phyloP scores from a whole-genome alignment of 2,329 filamentous ascomycete genomes.

The Ascochyta fabae region DNA sequence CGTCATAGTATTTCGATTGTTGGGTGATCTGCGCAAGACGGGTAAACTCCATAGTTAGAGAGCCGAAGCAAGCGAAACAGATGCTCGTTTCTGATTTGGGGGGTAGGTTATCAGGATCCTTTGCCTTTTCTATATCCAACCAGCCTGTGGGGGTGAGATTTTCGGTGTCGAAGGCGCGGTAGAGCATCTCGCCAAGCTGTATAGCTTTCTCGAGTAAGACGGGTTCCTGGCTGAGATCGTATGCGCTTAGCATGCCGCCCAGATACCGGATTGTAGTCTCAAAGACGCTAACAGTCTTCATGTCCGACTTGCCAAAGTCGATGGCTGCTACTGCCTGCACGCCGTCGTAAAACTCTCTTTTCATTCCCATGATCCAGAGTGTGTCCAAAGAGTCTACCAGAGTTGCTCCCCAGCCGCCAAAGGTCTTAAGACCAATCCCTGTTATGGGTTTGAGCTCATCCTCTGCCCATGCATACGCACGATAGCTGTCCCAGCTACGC shows the following conservation, averaged over 20 bases:
- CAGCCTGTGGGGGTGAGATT: conserved; percentile 54
- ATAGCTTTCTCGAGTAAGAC: conserved; percentile 47
- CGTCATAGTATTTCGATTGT: conserved; percentile 47
- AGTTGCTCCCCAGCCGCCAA: conserved; percentile 58
- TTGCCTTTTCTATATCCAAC: conserved; percentile 49
- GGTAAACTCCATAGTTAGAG: conserved; percentile 52
- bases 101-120: conserved; percentile 26
- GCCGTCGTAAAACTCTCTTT: conserved; percentile 56
- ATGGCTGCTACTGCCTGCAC: conserved; percentile 54
- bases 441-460: conserved; percentile 56
- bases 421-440: conserved; percentile 48
- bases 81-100: conserved; percentile 50
- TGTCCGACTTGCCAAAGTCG: conserved; percentile 51
- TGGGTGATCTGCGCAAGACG: conserved; percentile 47
- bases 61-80: conserved; percentile 56
- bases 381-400: conserved; percentile 56
- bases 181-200: conserved; percentile 52
- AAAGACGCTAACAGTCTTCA: conserved; percentile 56
- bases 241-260: conserved; percentile 47
- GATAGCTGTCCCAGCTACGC: conserved; percentile 54
- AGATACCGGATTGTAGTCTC: conserved; percentile 57
- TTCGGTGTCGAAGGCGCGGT: conserved; percentile 56
- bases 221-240: conserved; percentile 45
- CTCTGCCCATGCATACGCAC: conserved; percentile 52
- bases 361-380: conserved; percentile 58